Conservation (phyloP, 768 basidiomycete genomes). For the Kockovaella imperatae region DNA sequence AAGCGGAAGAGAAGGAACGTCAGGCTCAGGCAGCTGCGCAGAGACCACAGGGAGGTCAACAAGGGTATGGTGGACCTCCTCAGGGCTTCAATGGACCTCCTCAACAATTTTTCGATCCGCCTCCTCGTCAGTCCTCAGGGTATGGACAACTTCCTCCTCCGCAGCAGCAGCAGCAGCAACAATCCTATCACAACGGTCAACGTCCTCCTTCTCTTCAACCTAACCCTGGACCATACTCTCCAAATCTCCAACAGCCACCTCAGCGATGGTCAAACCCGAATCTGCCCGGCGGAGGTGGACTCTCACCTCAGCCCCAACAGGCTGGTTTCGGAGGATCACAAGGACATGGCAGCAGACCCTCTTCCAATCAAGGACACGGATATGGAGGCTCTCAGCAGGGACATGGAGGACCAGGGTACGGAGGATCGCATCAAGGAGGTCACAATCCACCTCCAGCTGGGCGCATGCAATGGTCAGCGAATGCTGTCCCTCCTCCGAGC, state of each 20-base stretch:
- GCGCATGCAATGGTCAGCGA: conserved; percentile 1
- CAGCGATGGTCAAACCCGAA: background rate
- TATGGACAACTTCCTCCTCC: conserved; percentile 11
- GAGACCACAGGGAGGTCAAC: background rate
- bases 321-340: no score
- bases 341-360: no score
- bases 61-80: no score
- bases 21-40: background rate
- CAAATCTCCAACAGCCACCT: background rate
- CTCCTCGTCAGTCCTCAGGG: background rate
- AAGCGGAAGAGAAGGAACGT: conserved; percentile 4
- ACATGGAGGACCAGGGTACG: no score
- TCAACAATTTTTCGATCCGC: conserved; percentile 4
- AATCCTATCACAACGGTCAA: conserved; percentile 1
- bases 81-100: background rate
- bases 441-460: no score
- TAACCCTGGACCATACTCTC: conserved; percentile 1
- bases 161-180: conserved; percentile 20
- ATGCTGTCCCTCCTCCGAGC: conserved; percentile 2
- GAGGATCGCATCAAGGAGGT: no score
- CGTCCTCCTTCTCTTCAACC: conserved; percentile 9
- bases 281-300: no score
- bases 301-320: conserved; percentile 4
- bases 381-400: no score
- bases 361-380: no score